A percentile compares a stretch with the other conserved stretches of the same genome.
Evolutionary conservation across 2,329 filamentous ascomycete species (phyloP).

Genomic region (Epichloe hybrida): DNA sequence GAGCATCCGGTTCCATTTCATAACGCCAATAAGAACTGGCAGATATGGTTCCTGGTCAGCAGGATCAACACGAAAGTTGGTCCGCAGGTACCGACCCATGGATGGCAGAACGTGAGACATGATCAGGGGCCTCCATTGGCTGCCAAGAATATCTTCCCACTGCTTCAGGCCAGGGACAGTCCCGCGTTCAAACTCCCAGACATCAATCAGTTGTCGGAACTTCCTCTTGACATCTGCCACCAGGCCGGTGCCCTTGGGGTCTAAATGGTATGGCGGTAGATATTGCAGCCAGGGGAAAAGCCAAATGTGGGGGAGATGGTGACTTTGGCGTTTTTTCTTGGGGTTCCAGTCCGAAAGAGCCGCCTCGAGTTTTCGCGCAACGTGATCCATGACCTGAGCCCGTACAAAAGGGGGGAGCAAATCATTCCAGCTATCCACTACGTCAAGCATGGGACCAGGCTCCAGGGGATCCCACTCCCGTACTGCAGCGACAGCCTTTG

Average conservation of each 20-base stretch:
- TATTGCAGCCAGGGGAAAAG: conserved; percentile 88
- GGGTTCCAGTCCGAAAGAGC: conserved; percentile 78
- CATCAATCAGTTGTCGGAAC: conserved; percentile 46
- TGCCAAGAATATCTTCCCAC: conserved; percentile 45
- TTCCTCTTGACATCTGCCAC: conserved; percentile 51
- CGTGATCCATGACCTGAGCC: conserved; percentile 61
- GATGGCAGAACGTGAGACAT: conserved; percentile 49
- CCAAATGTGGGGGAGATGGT: conserved; percentile 57
- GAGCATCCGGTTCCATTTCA: conserved; percentile 64
- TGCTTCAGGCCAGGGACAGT: conserved; percentile 44
- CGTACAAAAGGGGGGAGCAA: conserved; percentile 70
- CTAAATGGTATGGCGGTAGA: conserved; percentile 47
- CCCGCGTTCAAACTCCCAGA: conserved; percentile 49
- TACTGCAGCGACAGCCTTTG: conserved; percentile 60
- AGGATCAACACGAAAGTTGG: conserved; percentile 47
- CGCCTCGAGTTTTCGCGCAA: conserved; percentile 63
- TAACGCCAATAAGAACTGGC: conserved; percentile 54
- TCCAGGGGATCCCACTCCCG: conserved; percentile 70
- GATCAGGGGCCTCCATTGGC: conserved; percentile 47
- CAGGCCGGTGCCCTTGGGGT: conserved; percentile 45
- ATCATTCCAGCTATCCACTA: conserved; percentile 65
- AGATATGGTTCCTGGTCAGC: conserved; percentile 66
- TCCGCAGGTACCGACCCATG: conserved; percentile 44
- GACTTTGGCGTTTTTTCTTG: conserved; percentile 44
- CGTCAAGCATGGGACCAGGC: conserved; percentile 50